These are phyloP conservation scores for Cadophora sp. DNA, from an alignment of 2,329 filamentous ascomycete genomes.

Conservation along the genomic window DNA sequence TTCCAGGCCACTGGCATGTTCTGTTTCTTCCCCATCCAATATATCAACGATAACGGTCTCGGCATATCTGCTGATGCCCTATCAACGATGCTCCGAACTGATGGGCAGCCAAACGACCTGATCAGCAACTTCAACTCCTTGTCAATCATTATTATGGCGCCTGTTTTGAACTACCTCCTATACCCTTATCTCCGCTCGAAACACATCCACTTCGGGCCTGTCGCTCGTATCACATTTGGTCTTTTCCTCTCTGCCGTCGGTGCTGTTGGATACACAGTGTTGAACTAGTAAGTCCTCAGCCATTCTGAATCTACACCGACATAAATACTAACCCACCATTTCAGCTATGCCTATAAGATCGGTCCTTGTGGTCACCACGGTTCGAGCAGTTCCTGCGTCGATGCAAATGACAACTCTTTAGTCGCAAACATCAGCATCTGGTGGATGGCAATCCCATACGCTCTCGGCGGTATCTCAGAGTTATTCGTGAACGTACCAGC, in stretches of 20 bases:
- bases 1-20: slow-evolving; percentile 74
- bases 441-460: slow-evolving; percentile 62
- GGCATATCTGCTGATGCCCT: slow-evolving; percentile 57
- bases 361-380: slow-evolving; percentile 62
- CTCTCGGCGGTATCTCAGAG: slow-evolving; percentile 57
- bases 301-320: neutral
- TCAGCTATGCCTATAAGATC: slow-evolving; percentile 63
- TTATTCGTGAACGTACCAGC: slow-evolving; percentile 60
- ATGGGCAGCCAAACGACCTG: slow-evolving; percentile 79
- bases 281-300: slow-evolving; percentile 52
- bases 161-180: slow-evolving; percentile 69
- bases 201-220: slow-evolving; percentile 72
- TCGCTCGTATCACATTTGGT: slow-evolving; percentile 75
- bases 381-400: slow-evolving; percentile 33
- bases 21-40: slow-evolving; percentile 56
- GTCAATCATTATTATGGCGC: slow-evolving; percentile 75
- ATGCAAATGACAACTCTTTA: slow-evolving; percentile 34
- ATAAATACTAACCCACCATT: neutral
- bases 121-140: slow-evolving; percentile 80
- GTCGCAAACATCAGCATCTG: slow-evolving; percentile 56
- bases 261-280: slow-evolving; percentile 62
- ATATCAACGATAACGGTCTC: slow-evolving; percentile 50
- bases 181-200: slow-evolving; percentile 72
- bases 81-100: slow-evolving; percentile 66
- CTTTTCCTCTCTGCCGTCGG: slow-evolving; percentile 70